These are phyloP conservation scores for Pseudogymnoascus verrucosus DNA, from an alignment of 2,329 filamentous ascomycete genomes.

Conservation along the genomic window DNA sequence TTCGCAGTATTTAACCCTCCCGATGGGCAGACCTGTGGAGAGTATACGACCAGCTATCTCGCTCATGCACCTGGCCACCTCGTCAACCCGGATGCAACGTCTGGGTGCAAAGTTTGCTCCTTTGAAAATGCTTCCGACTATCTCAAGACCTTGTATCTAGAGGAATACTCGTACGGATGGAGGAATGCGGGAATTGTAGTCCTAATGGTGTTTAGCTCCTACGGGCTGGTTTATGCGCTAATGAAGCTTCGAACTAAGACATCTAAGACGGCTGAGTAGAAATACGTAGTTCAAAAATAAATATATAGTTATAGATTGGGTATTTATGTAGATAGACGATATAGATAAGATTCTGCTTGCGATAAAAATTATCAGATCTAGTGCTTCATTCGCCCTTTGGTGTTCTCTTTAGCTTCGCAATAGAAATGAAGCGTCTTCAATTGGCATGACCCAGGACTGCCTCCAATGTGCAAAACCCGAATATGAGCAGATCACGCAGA, in stretches of 20 bases:
- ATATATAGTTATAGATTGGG: neutral
- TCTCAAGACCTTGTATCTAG: slow-evolving; percentile 49
- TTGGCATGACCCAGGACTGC: neutral
- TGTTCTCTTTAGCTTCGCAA: neutral
- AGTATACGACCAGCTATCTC: slow-evolving; percentile 49
- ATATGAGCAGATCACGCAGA: neutral
- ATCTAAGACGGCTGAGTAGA: slow-evolving; percentile 33
- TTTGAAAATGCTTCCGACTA: slow-evolving; percentile 53
- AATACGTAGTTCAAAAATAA: neutral
- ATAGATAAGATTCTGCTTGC: neutral
- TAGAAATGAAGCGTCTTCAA: neutral
- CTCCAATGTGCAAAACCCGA: neutral
- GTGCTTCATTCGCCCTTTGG: neutral
- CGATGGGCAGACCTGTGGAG: slow-evolving; percentile 44
- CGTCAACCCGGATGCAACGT: slow-evolving; percentile 50
- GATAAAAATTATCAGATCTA: neutral
- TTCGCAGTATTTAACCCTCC: slow-evolving; percentile 35
- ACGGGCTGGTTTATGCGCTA: slow-evolving; percentile 37
- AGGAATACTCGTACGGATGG: slow-evolving; percentile 57
- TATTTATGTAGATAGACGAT: neutral
- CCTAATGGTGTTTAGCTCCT: slow-evolving; percentile 35
- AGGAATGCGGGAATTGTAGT: slow-evolving; percentile 48
- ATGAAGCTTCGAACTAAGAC: slow-evolving; percentile 42
- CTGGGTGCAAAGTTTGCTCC: slow-evolving; percentile 52
- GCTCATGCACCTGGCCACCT: slow-evolving; percentile 38